phyloP scores from a whole-genome alignment of 495 filamentous ascomycete species.

The Daldinia concentrica region DNA sequence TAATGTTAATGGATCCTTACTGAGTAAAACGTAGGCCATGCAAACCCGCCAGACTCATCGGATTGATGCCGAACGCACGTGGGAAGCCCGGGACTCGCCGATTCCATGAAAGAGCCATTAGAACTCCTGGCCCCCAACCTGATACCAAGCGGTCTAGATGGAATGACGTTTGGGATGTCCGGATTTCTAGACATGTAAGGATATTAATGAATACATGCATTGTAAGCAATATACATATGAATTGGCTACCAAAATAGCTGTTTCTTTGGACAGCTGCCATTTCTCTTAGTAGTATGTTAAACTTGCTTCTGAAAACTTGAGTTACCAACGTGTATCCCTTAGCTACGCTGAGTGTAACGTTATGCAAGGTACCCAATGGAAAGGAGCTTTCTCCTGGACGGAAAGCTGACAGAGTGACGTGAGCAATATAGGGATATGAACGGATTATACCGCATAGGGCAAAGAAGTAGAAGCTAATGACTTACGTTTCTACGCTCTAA shows the following conservation, averaged over 20 bases:
- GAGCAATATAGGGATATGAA: slow-evolving; percentile 25
- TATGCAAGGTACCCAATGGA: slow-evolving; percentile 36
- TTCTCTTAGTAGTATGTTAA: background rate
- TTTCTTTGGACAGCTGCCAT: background rate
- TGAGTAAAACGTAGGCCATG: background rate
- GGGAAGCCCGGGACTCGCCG: background rate
- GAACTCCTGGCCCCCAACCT: background rate
- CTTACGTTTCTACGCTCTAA: slow-evolving; percentile 6
- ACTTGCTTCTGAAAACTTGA: slow-evolving; percentile 1
- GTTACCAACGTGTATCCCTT: background rate
- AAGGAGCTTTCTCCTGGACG: slow-evolving; percentile 17
- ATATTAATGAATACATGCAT: background rate
- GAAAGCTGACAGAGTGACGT: slow-evolving; percentile 35
- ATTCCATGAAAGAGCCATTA: background rate
- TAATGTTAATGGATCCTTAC: background rate
- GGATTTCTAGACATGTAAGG: background rate
- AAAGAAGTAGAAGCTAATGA: slow-evolving; percentile 14
- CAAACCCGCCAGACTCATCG: background rate
- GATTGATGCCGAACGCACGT: background rate
- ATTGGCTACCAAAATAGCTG: background rate
- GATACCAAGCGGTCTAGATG: slow-evolving; percentile 4
- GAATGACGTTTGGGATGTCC: background rate
- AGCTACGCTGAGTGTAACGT: slow-evolving; percentile 4
- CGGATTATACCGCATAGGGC: slow-evolving; percentile 1
- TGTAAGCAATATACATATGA: background rate